Evolutionary conservation across 148 eudicot genomes (phyloP).

Genomic region (Diospyros lotus): DNA sequence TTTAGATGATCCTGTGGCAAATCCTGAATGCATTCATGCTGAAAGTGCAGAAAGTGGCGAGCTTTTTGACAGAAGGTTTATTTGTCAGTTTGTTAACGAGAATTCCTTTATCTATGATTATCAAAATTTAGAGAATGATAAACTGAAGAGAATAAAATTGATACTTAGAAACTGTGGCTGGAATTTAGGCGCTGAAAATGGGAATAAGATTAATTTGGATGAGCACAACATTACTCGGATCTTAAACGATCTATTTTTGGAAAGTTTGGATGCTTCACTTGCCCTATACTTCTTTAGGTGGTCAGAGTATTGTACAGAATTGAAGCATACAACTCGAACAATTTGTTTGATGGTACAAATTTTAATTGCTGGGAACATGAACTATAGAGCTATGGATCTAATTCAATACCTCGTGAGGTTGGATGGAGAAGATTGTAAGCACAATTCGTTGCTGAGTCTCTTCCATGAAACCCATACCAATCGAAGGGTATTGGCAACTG

Average conservation of each 20-base stretch:
- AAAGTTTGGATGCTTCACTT: conserved; percentile 35
- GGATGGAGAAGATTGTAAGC: conserved; percentile 20
- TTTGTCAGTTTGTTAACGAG: not conserved
- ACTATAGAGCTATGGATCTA: conserved; percentile 33
- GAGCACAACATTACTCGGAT: conserved; percentile 23
- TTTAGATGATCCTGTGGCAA: conserved; percentile 6
- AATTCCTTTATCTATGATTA: conserved; percentile 1
- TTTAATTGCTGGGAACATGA: conserved; percentile 42
- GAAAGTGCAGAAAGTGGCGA: not conserved
- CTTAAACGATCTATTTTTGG: conserved; percentile 26
- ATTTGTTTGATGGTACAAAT: conserved; percentile 37
- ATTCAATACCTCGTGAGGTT: conserved; percentile 24
- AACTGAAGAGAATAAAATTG: conserved; percentile 22
- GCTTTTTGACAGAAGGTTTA: not conserved
- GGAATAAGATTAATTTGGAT: conserved; percentile 13
- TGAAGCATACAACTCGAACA: conserved; percentile 27
- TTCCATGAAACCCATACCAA: conserved; percentile 25
- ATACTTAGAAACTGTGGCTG: conserved; percentile 34
- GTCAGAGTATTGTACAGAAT: conserved; percentile 27
- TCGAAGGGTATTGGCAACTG: conserved; percentile 23
- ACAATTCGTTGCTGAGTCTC: conserved; percentile 20
- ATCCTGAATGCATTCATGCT: conserved; percentile 11
- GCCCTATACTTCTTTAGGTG: conserved; percentile 38
- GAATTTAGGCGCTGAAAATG: conserved; percentile 13
- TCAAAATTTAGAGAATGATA: conserved; percentile 11